Base-by-base conservation (phyloP, 148 eudicot genomes). In the Rhododendron kiyosumense region DNA sequence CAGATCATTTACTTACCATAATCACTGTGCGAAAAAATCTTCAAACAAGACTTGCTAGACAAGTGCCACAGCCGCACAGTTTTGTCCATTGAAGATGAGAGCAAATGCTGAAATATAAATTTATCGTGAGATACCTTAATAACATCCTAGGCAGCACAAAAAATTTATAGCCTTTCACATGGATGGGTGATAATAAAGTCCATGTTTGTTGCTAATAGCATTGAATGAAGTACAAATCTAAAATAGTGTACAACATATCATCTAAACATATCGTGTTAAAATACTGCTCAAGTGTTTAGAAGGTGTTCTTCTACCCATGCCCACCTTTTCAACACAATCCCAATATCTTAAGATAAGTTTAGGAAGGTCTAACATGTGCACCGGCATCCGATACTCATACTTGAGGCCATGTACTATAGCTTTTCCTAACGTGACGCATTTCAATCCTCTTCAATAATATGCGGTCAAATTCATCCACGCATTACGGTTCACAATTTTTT, bases 1-100 rank as follows among this genome's bases (percentile, higher is more conserved):
- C 61, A 83, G 17, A 78, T 79, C 79, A 79, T 34, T 49, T 57
- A 89, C 93, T 90, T 87, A 96, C 99, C 99, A 95, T 95, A 96
- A 88, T 96, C 99, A 90, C 95, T 95, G 91, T 96, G 99, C 22
- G 99, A 95, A 90, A 96, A 96, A 86, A 91, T 87, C 93, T 96
- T 96, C 92, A 96, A 89, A 89, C 99, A 95, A 86, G 93, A 87
- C 89, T 92, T 93, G 94, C 94, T 93, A 51, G 95, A 91, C 89
- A 97, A 87, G 88, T 95, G 88, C 99, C 99, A 97, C 59, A 97
- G 93, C 86, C 99, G 92, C 87, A 97, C 98, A 81, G 99, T 97
- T 90, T 97, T 97, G 86, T 97, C 99, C 99, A 97, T 97, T 79
- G 99, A 97, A 83, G 99, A 97, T 83, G 99, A 97, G 76, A 97